A percentile compares a stretch with the other conserved stretches of the same genome.
phyloP scores from a whole-genome alignment of 2,329 filamentous ascomycete species.

The Alternaria sp. region DNA sequence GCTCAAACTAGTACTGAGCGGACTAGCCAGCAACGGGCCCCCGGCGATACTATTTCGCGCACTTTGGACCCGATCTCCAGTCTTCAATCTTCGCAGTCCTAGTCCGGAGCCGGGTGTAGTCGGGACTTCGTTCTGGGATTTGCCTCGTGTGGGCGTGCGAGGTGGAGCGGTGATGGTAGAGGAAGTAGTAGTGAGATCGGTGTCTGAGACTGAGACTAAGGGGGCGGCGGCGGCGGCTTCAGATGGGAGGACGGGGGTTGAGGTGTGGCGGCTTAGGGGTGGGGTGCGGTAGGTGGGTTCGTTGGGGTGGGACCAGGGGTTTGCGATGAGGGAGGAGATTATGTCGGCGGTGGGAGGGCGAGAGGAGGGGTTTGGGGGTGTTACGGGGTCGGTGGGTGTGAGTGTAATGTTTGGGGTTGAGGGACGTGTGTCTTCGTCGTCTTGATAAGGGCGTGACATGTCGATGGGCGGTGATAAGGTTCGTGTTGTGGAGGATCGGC shows the following conservation, averaged over 20 bases:
- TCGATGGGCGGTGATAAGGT: slow-evolving; percentile 34
- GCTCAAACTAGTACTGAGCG: slow-evolving; percentile 67
- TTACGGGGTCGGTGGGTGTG: slow-evolving; percentile 25
- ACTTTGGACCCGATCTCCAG: slow-evolving; percentile 49
- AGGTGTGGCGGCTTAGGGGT: slow-evolving; percentile 36
- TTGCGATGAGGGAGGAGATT: slow-evolving; percentile 36
- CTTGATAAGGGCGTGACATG: slow-evolving; percentile 35
- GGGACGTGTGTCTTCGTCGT: slow-evolving; percentile 28
- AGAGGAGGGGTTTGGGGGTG: slow-evolving; percentile 16
- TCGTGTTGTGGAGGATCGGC: slow-evolving; percentile 39
- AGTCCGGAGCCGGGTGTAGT: slow-evolving; percentile 35
- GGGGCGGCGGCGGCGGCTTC: slow-evolving; percentile 33
- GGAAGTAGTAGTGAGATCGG: slow-evolving; percentile 15
- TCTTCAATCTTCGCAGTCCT: slow-evolving; percentile 38
- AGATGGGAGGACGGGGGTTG: slow-evolving; percentile 43
- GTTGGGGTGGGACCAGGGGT: slow-evolving; percentile 41
- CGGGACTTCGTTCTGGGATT: slow-evolving; percentile 26
- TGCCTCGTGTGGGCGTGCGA: slow-evolving; percentile 19
- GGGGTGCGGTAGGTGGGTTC: slow-evolving; percentile 11
- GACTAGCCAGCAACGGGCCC: slow-evolving; percentile 66
- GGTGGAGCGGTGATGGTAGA: slow-evolving; percentile 6
- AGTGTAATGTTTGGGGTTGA: slow-evolving; percentile 39
- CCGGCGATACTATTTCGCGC: slow-evolving; percentile 58
- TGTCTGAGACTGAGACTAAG: slow-evolving; percentile 27
- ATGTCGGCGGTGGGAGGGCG: slow-evolving; percentile 22